A percentile compares a stretch with the other conserved stretches of the same genome.
Evolutionary conservation across 352 stramenopile species (phyloP).

Genomic region (Thalassiosira oceanica): DNA sequence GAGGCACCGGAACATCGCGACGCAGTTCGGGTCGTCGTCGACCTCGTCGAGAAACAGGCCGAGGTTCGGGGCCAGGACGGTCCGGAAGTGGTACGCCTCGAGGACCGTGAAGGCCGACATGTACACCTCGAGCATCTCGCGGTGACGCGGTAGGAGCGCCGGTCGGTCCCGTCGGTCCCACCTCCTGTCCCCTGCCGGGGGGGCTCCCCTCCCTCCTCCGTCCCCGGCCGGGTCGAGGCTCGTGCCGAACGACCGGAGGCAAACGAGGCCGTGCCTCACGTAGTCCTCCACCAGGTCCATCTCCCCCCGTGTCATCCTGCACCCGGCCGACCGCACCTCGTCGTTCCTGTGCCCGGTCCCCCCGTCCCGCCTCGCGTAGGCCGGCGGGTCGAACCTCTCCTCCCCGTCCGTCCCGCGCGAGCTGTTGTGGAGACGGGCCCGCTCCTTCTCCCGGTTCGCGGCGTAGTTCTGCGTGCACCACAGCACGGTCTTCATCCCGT

Average conservation of each 20-base stretch:
- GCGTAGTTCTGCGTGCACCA: slow-evolving; percentile 91
- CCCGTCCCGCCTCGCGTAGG: slow-evolving; percentile 5
- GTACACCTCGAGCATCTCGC: slow-evolving; percentile 95
- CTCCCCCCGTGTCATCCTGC: slow-evolving; percentile 89
- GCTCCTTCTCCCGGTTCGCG: slow-evolving; percentile 58
- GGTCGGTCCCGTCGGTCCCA: slow-evolving; percentile 82
- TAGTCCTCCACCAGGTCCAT: slow-evolving; percentile 90
- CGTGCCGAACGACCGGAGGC: slow-evolving; percentile 90
- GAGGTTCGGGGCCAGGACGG: slow-evolving; percentile 82
- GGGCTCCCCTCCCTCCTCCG: not conserved
- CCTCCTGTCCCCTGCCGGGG: slow-evolving; percentile 78
- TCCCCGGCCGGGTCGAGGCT: slow-evolving; percentile 42
- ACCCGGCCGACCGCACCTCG: slow-evolving; percentile 74
- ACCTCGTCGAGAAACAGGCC: slow-evolving; percentile 89
- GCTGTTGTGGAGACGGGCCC: slow-evolving; percentile 6
- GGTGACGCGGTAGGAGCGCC: slow-evolving; percentile 81
- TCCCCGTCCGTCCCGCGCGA: no score
- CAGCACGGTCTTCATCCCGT: slow-evolving; percentile 96
- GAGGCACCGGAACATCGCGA: slow-evolving; percentile 93
- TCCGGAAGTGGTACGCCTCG: slow-evolving; percentile 90
- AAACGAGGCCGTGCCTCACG: slow-evolving; percentile 89
- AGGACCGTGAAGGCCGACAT: slow-evolving; percentile 94
- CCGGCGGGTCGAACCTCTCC: slow-evolving; percentile 25
- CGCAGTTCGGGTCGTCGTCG: slow-evolving; percentile 77
- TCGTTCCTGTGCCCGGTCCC: slow-evolving; percentile 40